phyloP scores from a whole-genome alignment of 2,329 filamentous ascomycete genomes.

The Teratosphaeria destructans region DNA sequence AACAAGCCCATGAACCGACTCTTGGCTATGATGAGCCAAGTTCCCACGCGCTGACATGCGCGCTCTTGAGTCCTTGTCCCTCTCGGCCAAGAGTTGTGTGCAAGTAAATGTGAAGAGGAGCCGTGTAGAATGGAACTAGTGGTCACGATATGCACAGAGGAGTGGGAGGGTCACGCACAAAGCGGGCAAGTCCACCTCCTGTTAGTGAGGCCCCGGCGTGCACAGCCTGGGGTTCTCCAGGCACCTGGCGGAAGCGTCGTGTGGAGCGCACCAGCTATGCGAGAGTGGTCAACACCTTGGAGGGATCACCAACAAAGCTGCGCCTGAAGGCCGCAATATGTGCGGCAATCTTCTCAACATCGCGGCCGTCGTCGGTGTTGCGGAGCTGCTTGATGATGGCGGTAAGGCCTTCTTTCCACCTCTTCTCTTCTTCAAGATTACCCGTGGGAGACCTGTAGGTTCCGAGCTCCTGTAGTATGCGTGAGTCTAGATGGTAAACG shows the following conservation, averaged over 20 bases:
- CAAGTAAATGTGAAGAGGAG: neutral
- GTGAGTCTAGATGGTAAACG: slow-evolving; percentile 25
- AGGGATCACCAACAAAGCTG: slow-evolving; percentile 53
- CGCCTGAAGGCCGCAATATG: slow-evolving; percentile 58
- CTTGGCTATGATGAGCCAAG: neutral
- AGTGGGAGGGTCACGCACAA: neutral
- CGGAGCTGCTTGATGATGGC: slow-evolving; percentile 52
- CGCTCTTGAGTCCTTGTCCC: neutral
- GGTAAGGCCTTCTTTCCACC: slow-evolving; percentile 53
- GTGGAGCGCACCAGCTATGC: neutral
- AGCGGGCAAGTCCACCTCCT: neutral
- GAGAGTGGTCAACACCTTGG: slow-evolving; percentile 31
- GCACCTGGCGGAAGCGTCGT: neutral
- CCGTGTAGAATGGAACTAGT: neutral
- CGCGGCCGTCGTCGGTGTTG: slow-evolving; percentile 45
- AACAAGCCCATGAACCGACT: neutral
- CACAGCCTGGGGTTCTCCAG: neutral
- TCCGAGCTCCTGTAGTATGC: slow-evolving; percentile 20
- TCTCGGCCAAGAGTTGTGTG: neutral
- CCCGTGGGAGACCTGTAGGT: slow-evolving; percentile 16
- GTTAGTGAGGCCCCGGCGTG: neutral
- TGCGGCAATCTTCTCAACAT: slow-evolving; percentile 56
- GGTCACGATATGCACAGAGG: neutral
- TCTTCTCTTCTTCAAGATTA: slow-evolving; percentile 14
- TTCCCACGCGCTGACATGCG: neutral